Base-by-base conservation (phyloP, 1,284 basidiomycete species). In the Malassezia psittaci region DNA sequence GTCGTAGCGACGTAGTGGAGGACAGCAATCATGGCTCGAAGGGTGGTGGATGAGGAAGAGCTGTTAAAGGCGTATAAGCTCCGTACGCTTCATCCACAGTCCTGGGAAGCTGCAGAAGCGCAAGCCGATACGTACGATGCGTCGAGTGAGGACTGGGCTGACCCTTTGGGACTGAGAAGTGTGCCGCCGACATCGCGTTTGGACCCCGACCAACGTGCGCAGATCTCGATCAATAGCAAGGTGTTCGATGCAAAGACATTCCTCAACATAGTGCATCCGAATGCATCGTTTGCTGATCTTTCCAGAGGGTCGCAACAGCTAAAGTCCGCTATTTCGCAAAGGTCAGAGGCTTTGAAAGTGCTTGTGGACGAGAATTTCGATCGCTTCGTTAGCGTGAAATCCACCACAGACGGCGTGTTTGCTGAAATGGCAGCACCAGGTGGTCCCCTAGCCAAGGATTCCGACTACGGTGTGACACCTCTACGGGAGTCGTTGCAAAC, bases 341-440 rank as follows among this genome's bases (percentile, higher is more conserved):
- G 91, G 34, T 90, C 88, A 1, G 89, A 93, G 67, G 93, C 91
- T 21, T 85, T 98, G 58, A 82, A 90, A 48, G 84, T 94, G 21
- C 80, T 99, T 40, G 94, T 99, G 19, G 90, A 96, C 76, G 89
- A 96, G 68, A 96, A 96, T 77, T 96, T 98, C 78, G 91, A 98
- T 77, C 81, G 90, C 21, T 98, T 98, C 70, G 93, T 98, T 11
- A 87, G 89, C 4, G 93, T 99, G 59, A 99, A 99, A 72, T 88
- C 89, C 13, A 88, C 88, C 11, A 93, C 88, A 10, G 93, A 96
- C 77, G 88, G 90, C 9, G 79, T 96, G 2, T 87, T 90, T 73
- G 81, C 85, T 36, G 76, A 96, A 75, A 98, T 99, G 93, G 59
- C 58, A 3, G 66, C 69, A 38, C 46, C 57, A 1, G 86, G 88